These are phyloP conservation scores for Rauvolfia tetraphylla DNA, from an alignment of 257 asterid genomes.

Conservation along the genomic window DNA sequence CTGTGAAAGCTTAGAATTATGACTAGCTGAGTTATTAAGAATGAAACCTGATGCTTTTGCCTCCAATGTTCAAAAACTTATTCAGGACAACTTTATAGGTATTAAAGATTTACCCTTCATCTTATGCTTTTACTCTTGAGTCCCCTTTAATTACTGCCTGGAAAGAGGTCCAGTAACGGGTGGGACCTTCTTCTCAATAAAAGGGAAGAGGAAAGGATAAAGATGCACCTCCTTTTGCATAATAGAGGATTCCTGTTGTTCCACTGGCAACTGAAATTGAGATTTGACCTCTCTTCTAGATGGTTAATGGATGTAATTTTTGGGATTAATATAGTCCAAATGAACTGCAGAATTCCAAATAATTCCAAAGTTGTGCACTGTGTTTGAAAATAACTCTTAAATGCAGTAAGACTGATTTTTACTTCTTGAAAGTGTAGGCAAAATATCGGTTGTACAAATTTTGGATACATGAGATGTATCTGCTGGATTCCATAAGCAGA, in stretches of 20 bases:
- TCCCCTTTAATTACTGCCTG: background rate
- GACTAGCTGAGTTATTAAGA: background rate
- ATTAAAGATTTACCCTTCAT: background rate
- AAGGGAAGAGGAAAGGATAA: background rate
- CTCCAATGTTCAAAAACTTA: background rate
- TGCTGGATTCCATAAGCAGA: background rate
- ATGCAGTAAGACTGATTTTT: background rate
- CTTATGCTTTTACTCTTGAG: background rate
- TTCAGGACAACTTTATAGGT: background rate
- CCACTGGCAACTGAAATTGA: background rate
- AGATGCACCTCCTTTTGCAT: background rate
- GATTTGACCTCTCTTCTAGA: background rate
- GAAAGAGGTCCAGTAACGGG: background rate
- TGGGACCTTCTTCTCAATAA: background rate
- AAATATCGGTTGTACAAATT: background rate
- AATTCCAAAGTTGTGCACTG: background rate
- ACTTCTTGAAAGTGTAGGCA: background rate
- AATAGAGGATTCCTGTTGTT: slow-evolving; percentile 3
- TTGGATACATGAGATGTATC: background rate
- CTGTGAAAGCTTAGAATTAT: background rate
- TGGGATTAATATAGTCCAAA: background rate
- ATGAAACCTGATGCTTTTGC: background rate
- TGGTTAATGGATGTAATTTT: background rate
- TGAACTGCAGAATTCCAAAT: background rate
- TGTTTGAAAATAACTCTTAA: background rate